A percentile compares a stretch with the other conserved stretches of the same genome.
Conservation (phyloP, 108 stramenopile genomes). For the Cyclotella baltica region DNA sequence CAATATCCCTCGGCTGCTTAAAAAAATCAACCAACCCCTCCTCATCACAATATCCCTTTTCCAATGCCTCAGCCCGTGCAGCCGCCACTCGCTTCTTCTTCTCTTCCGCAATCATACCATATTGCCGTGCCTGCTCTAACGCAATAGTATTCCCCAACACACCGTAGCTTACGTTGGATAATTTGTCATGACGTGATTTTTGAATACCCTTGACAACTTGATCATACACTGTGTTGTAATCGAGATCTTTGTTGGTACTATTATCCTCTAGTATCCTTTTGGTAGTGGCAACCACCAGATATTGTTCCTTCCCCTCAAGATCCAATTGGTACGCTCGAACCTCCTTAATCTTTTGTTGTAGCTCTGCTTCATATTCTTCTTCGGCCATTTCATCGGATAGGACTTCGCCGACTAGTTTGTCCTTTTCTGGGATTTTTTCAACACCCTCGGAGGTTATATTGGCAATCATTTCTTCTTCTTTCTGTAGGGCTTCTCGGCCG, state of each 20-base stretch:
- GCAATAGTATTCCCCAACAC: slow-evolving; percentile 41
- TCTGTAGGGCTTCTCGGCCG: not conserved
- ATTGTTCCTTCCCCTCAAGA: slow-evolving; percentile 11
- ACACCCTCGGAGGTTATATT: not conserved
- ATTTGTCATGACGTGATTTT: slow-evolving; percentile 12
- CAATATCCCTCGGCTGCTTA: slow-evolving; percentile 19
- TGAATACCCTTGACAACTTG: slow-evolving; percentile 4
- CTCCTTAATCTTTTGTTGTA: not conserved
- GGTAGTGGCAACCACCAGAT: not conserved
- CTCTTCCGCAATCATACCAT: slow-evolving; percentile 2
- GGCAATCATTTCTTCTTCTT: not conserved
- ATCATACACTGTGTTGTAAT: slow-evolving; percentile 3
- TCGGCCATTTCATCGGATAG: not conserved
- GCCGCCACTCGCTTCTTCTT: slow-evolving; percentile 19
- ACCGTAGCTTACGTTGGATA: slow-evolving; percentile 26
- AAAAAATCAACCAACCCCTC: slow-evolving; percentile 37
- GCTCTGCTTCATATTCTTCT: not conserved
- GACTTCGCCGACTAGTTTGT: slow-evolving; percentile 18
- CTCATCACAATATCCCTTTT: slow-evolving; percentile 18
- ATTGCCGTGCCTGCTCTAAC: slow-evolving; percentile 36
- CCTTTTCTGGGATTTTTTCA: slow-evolving; percentile 6
- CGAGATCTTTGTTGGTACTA: not conserved
- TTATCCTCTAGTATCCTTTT: slow-evolving; percentile 3
- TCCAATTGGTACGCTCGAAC: not conserved
- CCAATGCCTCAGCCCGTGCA: slow-evolving; percentile 14